Percentiles rank a stretch among this genome's conserved stretches.
These are phyloP conservation scores for Aspergillus sp. DNA, from an alignment of 2,329 filamentous ascomycete genomes.

Conservation along the genomic window DNA sequence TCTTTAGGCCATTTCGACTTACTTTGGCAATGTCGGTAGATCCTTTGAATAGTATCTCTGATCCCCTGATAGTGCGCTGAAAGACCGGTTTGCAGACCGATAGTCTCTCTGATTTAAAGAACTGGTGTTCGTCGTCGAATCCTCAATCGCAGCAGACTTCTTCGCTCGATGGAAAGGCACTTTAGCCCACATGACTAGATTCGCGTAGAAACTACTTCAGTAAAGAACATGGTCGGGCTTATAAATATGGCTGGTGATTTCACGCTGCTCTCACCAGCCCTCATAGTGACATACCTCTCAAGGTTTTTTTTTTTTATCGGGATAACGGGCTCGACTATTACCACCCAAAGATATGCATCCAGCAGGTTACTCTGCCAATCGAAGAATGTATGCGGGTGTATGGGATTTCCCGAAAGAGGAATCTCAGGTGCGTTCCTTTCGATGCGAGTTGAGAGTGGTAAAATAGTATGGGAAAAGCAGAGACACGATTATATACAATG, in stretches of 20 bases:
- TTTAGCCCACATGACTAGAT: constrained; percentile 50
- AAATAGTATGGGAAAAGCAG: not conserved
- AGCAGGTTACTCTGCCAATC: not conserved
- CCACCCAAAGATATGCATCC: not conserved
- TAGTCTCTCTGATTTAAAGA: constrained; percentile 42
- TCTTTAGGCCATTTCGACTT: constrained; percentile 11
- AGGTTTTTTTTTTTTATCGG: too few relatives aligned
- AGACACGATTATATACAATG: not conserved
- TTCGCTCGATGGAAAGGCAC: constrained; percentile 39
- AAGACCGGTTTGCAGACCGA: constrained; percentile 23
- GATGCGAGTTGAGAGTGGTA: not conserved
- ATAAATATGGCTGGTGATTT: not conserved
- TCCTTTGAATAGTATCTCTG: constrained; percentile 21
- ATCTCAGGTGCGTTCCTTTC: too few relatives aligned
- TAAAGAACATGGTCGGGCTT: not conserved
- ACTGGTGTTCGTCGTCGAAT: constrained; percentile 40
- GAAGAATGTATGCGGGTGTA: not conserved
- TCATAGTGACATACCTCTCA: constrained; percentile 1
- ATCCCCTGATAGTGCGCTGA: constrained; percentile 13
- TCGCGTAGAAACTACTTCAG: not conserved
- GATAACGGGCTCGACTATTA: too few relatives aligned
- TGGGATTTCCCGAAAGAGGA: not conserved
- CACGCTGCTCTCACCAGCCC: not conserved
- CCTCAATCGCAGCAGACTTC: constrained; percentile 40
- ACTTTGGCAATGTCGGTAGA: constrained; percentile 36